Evolutionary conservation across 345 rosid species (phyloP), one percentile per base, ranked within the genome.

Genomic region (Linum lewisii): DNA sequence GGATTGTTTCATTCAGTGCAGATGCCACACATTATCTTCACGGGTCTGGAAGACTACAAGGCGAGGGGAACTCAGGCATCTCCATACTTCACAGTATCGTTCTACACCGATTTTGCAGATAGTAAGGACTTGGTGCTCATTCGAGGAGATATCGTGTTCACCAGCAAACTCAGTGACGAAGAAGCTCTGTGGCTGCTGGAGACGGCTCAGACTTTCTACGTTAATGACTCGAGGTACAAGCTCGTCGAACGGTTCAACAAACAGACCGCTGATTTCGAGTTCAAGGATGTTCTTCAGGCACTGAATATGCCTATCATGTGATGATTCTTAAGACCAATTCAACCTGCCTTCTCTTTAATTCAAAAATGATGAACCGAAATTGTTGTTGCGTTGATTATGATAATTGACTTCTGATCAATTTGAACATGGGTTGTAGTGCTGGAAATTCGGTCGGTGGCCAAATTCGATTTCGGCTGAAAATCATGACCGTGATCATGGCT

Each of bases 31-130:
- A 81, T 92, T 51, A 61, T 86, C 69, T 84, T 88, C 74, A 92
- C 97, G 2, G 89, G 98, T 69, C 95, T 89, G 15, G 99, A 93
- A 80, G 98, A 92, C 79, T 92, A 92, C 84, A 92, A 84, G 77
- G 93, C 94, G 42, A 83, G 91, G 70, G 97, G 99, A 76, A 83
- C 97, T 68, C 97, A 93, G 77, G 94, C 95, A 2, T 57, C 99
- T 65, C 99, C 94, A 4, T 89, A 89, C 77, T 69, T 82, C 58
- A 83, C 91, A 0, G 72, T 67, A 24, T 32, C 86, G 0, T 93
- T 76, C 65, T 93, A 88, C 83, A 83, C 85, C 1, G 95, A 93
- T 45, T 83, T 93, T 24, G 74, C 83, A 21, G 95, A 89, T 62
- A 89, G 77, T 62, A 93, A 84, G 71, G 94, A 79, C 71, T 66